These are phyloP conservation scores for Colletotrichum navitas DNA, from an alignment of 2,329 filamentous ascomycete species.

Conservation along the genomic window DNA sequence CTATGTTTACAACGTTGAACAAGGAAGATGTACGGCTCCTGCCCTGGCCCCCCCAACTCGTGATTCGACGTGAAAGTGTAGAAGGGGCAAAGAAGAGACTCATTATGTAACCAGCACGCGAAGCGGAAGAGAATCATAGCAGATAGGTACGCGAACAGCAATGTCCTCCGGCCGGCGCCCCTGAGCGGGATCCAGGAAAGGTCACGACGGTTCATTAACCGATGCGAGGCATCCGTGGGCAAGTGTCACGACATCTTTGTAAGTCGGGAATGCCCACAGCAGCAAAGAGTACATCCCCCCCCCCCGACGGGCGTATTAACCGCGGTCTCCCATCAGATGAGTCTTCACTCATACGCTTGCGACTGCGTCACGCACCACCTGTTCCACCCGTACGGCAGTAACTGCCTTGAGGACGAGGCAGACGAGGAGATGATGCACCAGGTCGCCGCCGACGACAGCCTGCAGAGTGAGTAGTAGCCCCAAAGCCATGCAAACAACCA, in stretches of 20 bases:
- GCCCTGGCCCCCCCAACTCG: background rate
- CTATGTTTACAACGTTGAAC: constrained; percentile 71
- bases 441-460: constrained; percentile 74
- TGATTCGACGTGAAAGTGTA: background rate
- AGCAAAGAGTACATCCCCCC: constrained; percentile 1
- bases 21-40: constrained; percentile 62
- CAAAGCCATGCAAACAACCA: background rate
- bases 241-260: constrained; percentile 73
- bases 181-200: constrained; percentile 70
- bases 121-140: constrained; percentile 73
- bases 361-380: constrained; percentile 78
- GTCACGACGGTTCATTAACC: constrained; percentile 66
- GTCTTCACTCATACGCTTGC: constrained; percentile 75
- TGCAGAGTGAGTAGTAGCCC: constrained; percentile 67
- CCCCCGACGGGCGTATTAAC: constrained; percentile 38
- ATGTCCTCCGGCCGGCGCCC: constrained; percentile 68
- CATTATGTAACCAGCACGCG: constrained; percentile 62
- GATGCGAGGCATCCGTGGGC: constrained; percentile 60
- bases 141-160: constrained; percentile 77
- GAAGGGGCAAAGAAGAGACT: constrained; percentile 8
- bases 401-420: constrained; percentile 66
- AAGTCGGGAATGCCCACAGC: constrained; percentile 43
- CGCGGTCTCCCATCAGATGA: constrained; percentile 31
- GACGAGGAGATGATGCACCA: constrained; percentile 77
- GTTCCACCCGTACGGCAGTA: constrained; percentile 74